Base-by-base conservation (phyloP, 164 flowering plant genomes). In the Cinnamomum chago region DNA sequence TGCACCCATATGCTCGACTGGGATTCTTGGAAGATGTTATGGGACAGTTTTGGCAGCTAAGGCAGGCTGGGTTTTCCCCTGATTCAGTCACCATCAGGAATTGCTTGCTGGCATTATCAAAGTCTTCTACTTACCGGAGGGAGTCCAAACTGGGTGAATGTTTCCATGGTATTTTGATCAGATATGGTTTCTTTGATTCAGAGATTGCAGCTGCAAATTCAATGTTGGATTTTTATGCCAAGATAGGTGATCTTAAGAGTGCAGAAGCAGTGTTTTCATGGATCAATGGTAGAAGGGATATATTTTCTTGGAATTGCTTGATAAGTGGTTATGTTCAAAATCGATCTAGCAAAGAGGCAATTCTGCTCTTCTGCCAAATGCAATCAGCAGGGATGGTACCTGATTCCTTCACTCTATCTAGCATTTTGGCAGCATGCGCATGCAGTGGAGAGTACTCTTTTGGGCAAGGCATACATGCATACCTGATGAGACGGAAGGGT, bases 291-390 rank as follows among this genome's bases (percentile, higher is more conserved):
- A n/a, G 58, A 62, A 58, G 50, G 62, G 79, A 77, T 62, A 50
- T 11, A 1, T 35, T 77, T 72, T 72, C 79, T 35, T 77, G 79
- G 76, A 77, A 77, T 68, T 77, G 76, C 68, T 35, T 77, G 72
- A 77, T 77, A 17, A 58, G 58, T 66, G 76, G 72, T 50, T 62
- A 67, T 50, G 66, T 69, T 27, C 72, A 27, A 23, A 73, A 33
- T 73, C 73, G 79, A 30, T 68, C 33, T 13, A 27, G 6, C 27
- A 33, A 67, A 40, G 22, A 68, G n/a, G 75, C 64, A 27, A 9
- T 77, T 12, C 6, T 27, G 62, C 70, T 77, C 58, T 77, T 77
- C 76, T 33, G 27, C 18, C 33, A 22, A 27, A 77, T 77, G 76
- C 60, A 58, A 30, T 47, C 23, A 4, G 68, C 67, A 28, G 12